phyloP scores from a whole-genome alignment of 495 filamentous ascomycete species.

The Zalerion maritima region DNA sequence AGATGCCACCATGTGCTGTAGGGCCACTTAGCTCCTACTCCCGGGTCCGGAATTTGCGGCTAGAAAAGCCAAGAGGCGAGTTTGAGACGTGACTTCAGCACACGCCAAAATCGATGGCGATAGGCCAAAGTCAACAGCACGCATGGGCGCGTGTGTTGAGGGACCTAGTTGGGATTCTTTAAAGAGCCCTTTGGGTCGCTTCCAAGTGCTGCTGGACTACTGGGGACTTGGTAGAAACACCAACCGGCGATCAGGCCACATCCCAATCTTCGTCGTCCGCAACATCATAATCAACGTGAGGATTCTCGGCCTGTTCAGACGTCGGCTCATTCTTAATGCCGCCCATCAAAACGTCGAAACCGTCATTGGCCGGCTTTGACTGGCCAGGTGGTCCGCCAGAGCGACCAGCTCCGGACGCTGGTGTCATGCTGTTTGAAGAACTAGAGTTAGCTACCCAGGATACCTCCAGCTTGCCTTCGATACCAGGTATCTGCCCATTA shows the following conservation, averaged over 20 bases:
- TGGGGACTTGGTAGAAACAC: too few species aligned
- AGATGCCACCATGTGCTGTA: too few species aligned
- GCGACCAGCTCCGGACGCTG: constrained; percentile 4
- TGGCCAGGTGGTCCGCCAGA: not conserved
- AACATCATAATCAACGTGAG: constrained; percentile 15
- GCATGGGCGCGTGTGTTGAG: constrained; percentile 1
- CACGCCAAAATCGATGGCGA: too few species aligned
- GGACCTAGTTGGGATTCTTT: constrained; percentile 3
- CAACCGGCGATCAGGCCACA: constrained; percentile 6
- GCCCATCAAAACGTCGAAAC: not conserved
- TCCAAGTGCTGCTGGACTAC: too few species aligned
- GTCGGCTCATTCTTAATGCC: constrained; percentile 3
- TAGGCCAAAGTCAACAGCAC: not conserved
- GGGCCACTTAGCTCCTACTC: too few species aligned
- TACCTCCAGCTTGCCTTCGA: constrained; percentile 60
- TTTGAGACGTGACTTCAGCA: too few species aligned
- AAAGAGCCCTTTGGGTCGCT: not conserved
- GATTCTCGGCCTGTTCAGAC: constrained; percentile 1
- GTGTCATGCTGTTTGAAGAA: constrained; percentile 1
- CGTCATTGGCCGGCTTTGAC: constrained; percentile 8
- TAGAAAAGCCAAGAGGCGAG: too few species aligned
- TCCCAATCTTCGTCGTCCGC: constrained; percentile 19
- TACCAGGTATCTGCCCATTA: constrained; percentile 49
- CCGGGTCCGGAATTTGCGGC: too few species aligned
- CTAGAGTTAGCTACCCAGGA: constrained; percentile 41